Percentiles rank a stretch among this genome's conserved stretches.
Conservation (phyloP, 2,329 filamentous ascomycete species). For the Fusarium lateritium region DNA sequence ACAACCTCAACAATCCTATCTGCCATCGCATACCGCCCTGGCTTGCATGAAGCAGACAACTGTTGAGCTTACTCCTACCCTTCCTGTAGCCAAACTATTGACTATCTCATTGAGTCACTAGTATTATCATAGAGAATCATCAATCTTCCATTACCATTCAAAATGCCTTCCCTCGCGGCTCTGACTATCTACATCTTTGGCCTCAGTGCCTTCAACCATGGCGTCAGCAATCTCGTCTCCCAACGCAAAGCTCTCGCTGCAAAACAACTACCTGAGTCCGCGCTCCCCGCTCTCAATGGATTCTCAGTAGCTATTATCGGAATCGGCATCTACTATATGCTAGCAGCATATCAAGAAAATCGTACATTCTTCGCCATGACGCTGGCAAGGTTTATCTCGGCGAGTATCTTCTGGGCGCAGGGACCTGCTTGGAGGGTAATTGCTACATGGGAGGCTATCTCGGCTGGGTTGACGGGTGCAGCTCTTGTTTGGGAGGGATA, state of each 20-base stretch:
- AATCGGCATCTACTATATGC: conserved; percentile 28
- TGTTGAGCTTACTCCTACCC: neutral
- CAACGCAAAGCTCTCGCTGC: conserved; percentile 26
- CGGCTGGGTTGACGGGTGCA: neutral
- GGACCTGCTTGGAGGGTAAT: conserved; percentile 28
- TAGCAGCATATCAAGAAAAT: conserved; percentile 24
- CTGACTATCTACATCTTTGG: conserved; percentile 30
- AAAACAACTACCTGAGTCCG: conserved; percentile 23
- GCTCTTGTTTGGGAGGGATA: neutral
- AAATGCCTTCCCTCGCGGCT: conserved; percentile 12
- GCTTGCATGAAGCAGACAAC: neutral
- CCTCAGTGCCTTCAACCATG: conserved; percentile 31
- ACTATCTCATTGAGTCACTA: neutral
- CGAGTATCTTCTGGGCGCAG: conserved; percentile 24
- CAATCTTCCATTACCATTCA: too few relatives aligned
- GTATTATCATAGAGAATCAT: too few relatives aligned
- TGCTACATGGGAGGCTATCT: conserved; percentile 21
- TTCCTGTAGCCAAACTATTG: neutral
- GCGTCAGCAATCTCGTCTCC: conserved; percentile 31
- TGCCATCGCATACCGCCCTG: neutral
- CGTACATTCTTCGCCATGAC: conserved; percentile 19
- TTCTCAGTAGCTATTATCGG: conserved; percentile 34
- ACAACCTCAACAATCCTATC: neutral
- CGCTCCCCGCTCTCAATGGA: conserved; percentile 33
- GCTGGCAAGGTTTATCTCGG: conserved; percentile 10